A percentile compares a stretch with the other conserved stretches of the same genome.
Evolutionary conservation across 345 rosid genomes (phyloP).

Genomic region (Salix exigua): DNA sequence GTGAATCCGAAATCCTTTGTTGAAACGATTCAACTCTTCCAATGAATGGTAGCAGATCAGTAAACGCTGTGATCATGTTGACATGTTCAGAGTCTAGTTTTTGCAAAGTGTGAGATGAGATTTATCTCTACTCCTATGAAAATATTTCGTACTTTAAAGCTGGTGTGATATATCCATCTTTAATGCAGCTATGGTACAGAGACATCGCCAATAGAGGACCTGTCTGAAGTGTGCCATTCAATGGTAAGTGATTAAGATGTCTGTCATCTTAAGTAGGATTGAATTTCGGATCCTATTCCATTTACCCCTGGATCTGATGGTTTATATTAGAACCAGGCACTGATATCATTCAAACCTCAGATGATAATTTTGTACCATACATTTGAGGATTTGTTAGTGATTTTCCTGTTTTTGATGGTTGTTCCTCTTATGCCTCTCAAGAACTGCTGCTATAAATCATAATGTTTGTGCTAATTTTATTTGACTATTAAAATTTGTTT

Average conservation of each 20-base stretch:
- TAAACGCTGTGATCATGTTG: neutral
- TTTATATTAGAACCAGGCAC: neutral
- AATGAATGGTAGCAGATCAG: neutral
- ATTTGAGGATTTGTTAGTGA: neutral
- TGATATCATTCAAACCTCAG: neutral
- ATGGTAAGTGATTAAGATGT: conserved; percentile 44
- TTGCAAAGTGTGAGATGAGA: no score
- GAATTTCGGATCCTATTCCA: no score
- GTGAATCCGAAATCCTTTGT: neutral
- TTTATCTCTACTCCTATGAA: neutral
- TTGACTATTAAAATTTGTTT: neutral
- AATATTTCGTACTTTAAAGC: neutral
- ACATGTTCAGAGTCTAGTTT: no score
- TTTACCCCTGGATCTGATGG: neutral
- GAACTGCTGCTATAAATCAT: no score
- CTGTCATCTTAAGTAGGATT: neutral
- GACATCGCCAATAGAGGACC: conserved; percentile 62
- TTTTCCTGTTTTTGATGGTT: neutral
- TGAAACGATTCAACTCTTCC: neutral
- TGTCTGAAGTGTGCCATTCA: conserved; percentile 78
- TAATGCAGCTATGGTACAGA: conserved; percentile 75
- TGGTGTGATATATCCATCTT: conserved; percentile 7
- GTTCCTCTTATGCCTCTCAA: no score
- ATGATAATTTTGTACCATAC: neutral
- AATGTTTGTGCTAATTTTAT: no score